Evolutionary conservation across 352 stramenopile species (phyloP).

Genomic region (Thalassiosira ordinaria): DNA sequence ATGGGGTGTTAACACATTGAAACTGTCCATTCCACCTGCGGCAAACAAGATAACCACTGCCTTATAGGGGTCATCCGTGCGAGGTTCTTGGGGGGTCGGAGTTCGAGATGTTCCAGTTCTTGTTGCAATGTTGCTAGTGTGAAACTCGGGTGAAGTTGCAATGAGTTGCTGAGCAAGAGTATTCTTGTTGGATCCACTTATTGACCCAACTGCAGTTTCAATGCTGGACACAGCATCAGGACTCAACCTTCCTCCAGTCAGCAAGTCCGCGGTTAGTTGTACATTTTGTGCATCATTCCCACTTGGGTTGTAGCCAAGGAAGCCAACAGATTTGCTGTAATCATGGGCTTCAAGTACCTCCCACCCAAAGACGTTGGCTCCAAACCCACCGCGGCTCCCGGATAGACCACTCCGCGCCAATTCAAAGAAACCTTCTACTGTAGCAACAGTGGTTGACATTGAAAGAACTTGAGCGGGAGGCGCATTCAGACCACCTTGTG

Average conservation of each 20-base stretch:
- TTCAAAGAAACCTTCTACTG: slow-evolving; percentile 61
- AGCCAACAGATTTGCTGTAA: slow-evolving; percentile 36
- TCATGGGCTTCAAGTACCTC: slow-evolving; percentile 7
- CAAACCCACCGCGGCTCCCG: slow-evolving; percentile 46
- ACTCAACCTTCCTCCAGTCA: slow-evolving; percentile 74
- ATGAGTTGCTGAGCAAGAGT: slow-evolving; percentile 72
- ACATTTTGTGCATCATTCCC: slow-evolving; percentile 48
- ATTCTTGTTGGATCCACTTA: slow-evolving; percentile 39
- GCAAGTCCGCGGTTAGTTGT: slow-evolving; percentile 70
- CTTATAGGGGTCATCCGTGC: slow-evolving; percentile 41
- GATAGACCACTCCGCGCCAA: slow-evolving; percentile 44
- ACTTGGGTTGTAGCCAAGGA: slow-evolving; percentile 23
- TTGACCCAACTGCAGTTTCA: slow-evolving; percentile 16
- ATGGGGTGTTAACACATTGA: slow-evolving; percentile 72
- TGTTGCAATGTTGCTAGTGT: slow-evolving; percentile 55
- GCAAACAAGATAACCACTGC: slow-evolving; percentile 47
- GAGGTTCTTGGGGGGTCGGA: slow-evolving; percentile 3
- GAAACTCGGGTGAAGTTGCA: slow-evolving; percentile 71
- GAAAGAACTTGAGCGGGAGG: slow-evolving; percentile 67
- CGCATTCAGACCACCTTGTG: slow-evolving; percentile 28
- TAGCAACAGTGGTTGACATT: slow-evolving; percentile 47
- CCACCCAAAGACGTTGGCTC: slow-evolving; percentile 6
- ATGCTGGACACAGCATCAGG: slow-evolving; percentile 38
- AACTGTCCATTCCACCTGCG: slow-evolving; percentile 44
- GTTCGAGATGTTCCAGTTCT: slow-evolving; percentile 21